A percentile compares a stretch with the other conserved stretches of the same genome.
phyloP scores from a whole-genome alignment of 2,329 filamentous ascomycete genomes.

The Triangularia verruculosa region DNA sequence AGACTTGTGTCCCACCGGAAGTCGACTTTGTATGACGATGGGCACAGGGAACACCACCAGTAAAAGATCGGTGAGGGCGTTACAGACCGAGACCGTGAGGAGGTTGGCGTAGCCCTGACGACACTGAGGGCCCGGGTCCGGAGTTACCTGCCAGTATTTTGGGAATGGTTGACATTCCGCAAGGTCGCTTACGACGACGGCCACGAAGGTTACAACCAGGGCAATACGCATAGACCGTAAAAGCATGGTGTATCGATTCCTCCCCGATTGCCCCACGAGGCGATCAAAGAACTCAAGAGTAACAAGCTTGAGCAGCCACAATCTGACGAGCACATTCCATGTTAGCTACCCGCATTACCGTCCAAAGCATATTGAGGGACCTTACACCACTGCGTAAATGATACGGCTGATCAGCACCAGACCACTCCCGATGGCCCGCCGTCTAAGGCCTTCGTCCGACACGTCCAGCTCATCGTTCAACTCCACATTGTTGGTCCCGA shows the following conservation, averaged over 20 bases:
- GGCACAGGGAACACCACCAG: slow-evolving; percentile 87
- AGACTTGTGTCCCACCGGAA: slow-evolving; percentile 72
- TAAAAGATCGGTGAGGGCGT: slow-evolving; percentile 83
- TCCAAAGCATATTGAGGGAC: background rate
- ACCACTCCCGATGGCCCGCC: slow-evolving; percentile 69
- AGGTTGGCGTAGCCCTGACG: slow-evolving; percentile 83
- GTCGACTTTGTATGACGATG: slow-evolving; percentile 74
- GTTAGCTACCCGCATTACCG: background rate
- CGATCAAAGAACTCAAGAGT: slow-evolving; percentile 89
- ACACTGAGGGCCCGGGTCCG: slow-evolving; percentile 81
- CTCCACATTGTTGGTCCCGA: slow-evolving; percentile 85
- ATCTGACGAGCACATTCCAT: slow-evolving; percentile 49
- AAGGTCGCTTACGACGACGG: slow-evolving; percentile 75
- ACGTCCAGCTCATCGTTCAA: slow-evolving; percentile 43
- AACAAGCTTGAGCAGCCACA: slow-evolving; percentile 89
- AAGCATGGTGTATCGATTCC: slow-evolving; percentile 66
- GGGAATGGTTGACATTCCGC: slow-evolving; percentile 75
- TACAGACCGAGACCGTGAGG: slow-evolving; percentile 77
- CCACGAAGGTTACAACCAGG: slow-evolving; percentile 71
- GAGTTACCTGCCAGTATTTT: slow-evolving; percentile 74
- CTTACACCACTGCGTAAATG: slow-evolving; percentile 79
- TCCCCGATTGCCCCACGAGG: slow-evolving; percentile 73
- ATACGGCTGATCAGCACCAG: slow-evolving; percentile 79
- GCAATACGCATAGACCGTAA: slow-evolving; percentile 71
- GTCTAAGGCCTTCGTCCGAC: slow-evolving; percentile 55